phyloP scores from a whole-genome alignment of 768 basidiomycete species.

The Favolaschia claudopus region DNA sequence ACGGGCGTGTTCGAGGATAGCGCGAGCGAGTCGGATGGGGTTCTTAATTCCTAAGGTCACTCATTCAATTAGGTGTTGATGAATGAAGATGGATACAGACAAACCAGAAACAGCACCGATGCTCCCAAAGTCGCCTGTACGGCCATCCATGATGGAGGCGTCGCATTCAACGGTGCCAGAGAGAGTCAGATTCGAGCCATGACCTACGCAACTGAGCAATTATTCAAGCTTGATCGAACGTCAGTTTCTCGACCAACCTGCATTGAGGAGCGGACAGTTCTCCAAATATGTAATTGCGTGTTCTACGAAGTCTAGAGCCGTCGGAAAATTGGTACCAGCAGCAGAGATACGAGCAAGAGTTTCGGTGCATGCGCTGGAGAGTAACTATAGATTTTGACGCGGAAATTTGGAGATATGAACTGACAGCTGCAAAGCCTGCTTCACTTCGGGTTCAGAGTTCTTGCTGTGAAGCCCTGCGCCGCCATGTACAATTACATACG shows the following conservation, averaged over 20 bases:
- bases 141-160: constrained; percentile 71
- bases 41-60: constrained; percentile 65
- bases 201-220: constrained; percentile 50
- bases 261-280: constrained; percentile 73
- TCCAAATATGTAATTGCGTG: constrained; percentile 66
- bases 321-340: constrained; percentile 12
- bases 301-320: constrained; percentile 57
- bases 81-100: background rate
- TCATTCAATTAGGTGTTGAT: background rate
- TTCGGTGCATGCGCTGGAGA: constrained; percentile 58
- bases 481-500: constrained; percentile 73
- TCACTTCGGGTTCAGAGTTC: constrained; percentile 57
- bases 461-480: constrained; percentile 75
- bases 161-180: constrained; percentile 85
- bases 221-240: background rate
- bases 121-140: constrained; percentile 62
- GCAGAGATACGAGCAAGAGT: constrained; percentile 42
- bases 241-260: constrained; percentile 51
- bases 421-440: constrained; percentile 64
- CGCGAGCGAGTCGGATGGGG: constrained; percentile 68
- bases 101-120: constrained; percentile 77
- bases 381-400: background rate
- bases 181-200: constrained; percentile 80
- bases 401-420: constrained; percentile 8
- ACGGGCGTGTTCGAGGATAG: constrained; percentile 61